Percentiles rank a stretch among this genome's conserved stretches.
These are phyloP conservation scores for Aspergillus transmontanensis DNA, from an alignment of 2,329 filamentous ascomycete genomes.

Conservation along the genomic window DNA sequence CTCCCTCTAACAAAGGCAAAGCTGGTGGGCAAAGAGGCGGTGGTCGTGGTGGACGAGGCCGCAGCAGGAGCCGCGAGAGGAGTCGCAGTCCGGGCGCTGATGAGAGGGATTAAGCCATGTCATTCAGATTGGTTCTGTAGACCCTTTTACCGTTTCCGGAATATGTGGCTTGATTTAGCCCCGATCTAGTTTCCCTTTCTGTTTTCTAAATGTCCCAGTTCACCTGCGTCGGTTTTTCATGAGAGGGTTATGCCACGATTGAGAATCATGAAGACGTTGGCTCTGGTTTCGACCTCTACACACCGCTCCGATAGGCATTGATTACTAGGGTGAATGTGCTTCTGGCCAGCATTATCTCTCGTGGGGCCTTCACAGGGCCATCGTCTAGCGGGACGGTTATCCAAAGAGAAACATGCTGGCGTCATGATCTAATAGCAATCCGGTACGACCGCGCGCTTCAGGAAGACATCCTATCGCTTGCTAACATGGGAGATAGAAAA, in stretches of 20 bases:
- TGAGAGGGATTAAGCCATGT: constrained; percentile 33
- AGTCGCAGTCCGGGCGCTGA: constrained; percentile 49
- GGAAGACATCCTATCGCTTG: not conserved
- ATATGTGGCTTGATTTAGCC: constrained; percentile 11
- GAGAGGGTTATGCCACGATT: not conserved
- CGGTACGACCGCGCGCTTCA: constrained; percentile 25
- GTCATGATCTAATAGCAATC: constrained; percentile 26
- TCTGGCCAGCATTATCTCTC: constrained; percentile 28
- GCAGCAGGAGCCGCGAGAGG: constrained; percentile 49
- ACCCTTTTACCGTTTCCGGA: not conserved
- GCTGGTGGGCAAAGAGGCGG: constrained; percentile 45
- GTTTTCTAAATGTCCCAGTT: constrained; percentile 4
- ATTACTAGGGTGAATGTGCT: constrained; percentile 8
- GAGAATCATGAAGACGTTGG: not conserved
- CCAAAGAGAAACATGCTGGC: constrained; percentile 29
- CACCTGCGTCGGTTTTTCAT: constrained; percentile 1
- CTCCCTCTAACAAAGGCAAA: constrained; percentile 49
- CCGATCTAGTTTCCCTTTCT: not conserved
- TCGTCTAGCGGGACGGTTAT: constrained; percentile 3
- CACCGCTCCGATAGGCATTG: not conserved
- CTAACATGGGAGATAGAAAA: constrained; percentile 23
- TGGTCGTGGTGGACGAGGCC: constrained; percentile 37
- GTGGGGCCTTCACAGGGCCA: constrained; percentile 2
- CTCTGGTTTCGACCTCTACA: not conserved
- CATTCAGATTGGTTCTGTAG: constrained; percentile 4